These are phyloP conservation scores for Argentina anserina DNA, from an alignment of 306 rosid species.

Conservation along the genomic window DNA sequence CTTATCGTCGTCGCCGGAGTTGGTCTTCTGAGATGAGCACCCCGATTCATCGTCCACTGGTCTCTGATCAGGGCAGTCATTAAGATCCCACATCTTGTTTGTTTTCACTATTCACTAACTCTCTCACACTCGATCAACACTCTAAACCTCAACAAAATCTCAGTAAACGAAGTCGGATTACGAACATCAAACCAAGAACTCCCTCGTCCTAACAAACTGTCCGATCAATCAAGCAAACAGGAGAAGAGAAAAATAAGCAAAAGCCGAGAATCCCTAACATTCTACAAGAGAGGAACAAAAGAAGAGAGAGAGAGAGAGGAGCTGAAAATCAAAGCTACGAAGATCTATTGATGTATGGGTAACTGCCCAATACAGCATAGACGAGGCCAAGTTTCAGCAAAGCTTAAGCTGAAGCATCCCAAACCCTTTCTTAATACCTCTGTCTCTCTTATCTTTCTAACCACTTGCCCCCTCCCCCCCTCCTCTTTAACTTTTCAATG, in stretches of 20 bases:
- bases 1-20: constrained; percentile 60
- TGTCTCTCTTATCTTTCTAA: constrained; percentile 32
- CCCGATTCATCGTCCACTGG: constrained; percentile 50
- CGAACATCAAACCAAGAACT: background rate
- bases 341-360: constrained; percentile 37
- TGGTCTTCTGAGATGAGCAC: constrained; percentile 58
- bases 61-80: constrained; percentile 73
- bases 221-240: background rate
- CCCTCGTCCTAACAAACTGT: background rate
- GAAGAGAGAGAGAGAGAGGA: constrained; percentile 10
- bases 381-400: constrained; percentile 54
- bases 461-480: constrained; percentile 43
- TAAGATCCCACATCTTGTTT: constrained; percentile 95
- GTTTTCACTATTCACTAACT: background rate
- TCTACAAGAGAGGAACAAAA: background rate
- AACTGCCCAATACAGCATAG: constrained; percentile 66
- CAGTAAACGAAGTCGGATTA: background rate
- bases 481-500: constrained; percentile 45
- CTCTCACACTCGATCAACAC: background rate
- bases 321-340: constrained; percentile 31
- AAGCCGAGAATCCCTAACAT: background rate
- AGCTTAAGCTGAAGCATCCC: constrained; percentile 40
- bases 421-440: constrained; percentile 31
- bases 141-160: background rate
- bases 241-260: background rate